phyloP scores from a whole-genome alignment of 148 eudicot genomes.

The Euryodendron excelsum region DNA sequence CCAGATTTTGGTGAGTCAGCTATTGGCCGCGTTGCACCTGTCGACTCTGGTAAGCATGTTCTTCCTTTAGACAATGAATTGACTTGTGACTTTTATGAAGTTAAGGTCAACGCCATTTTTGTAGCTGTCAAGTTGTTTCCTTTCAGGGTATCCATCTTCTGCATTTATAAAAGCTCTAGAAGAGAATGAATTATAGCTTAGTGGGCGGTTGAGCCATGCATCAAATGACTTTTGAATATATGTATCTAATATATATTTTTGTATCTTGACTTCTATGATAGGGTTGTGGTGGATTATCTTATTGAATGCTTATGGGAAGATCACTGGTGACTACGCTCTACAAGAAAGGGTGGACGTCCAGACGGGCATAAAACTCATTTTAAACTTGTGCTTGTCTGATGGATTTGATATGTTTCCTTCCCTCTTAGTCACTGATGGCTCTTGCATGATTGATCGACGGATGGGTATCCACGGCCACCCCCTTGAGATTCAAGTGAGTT shows the following conservation, averaged over 20 bases:
- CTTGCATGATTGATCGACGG: conserved; percentile 93
- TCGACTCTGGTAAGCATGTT: conserved; percentile 69
- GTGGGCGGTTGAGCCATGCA: background rate
- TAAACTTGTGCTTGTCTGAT: conserved; percentile 79
- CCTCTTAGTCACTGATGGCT: conserved; percentile 89
- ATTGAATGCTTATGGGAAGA: conserved; percentile 77
- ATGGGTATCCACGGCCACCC: conserved; percentile 99
- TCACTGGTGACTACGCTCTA: conserved; percentile 74
- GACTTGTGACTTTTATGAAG: background rate
- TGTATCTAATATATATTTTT: background rate
- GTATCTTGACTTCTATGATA: conserved; percentile 20
- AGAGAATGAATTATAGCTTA: background rate
- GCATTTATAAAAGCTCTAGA: background rate
- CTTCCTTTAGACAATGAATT: background rate
- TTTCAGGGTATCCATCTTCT: background rate
- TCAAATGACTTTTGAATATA: background rate
- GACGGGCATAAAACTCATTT: conserved; percentile 73
- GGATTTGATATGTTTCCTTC: conserved; percentile 98
- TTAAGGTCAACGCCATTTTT: background rate
- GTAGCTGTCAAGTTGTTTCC: background rate
- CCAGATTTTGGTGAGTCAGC: conserved; percentile 74
- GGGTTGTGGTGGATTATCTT: conserved; percentile 96
- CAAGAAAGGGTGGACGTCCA: conserved; percentile 93
- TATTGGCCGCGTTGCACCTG: conserved; percentile 83
- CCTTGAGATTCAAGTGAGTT: conserved; percentile 81